phyloP scores from a whole-genome alignment of 139 green algal species.

The Mychonastes homosphaera region DNA sequence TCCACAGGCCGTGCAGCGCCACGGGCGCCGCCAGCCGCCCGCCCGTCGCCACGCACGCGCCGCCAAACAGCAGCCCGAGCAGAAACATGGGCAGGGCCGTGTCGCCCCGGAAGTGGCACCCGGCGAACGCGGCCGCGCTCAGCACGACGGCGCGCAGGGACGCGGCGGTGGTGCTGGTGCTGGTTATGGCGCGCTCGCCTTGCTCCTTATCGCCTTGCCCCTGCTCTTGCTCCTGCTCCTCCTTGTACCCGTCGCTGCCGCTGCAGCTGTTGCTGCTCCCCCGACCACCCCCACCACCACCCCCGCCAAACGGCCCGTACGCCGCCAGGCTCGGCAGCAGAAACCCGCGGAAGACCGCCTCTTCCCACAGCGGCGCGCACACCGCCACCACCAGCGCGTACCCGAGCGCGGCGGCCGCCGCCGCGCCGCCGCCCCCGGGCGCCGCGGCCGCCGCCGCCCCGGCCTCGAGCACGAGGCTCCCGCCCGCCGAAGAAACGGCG shows the following conservation, averaged over 20 bases:
- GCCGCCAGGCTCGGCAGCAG: conserved; percentile 69
- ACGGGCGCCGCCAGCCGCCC: conserved; percentile 59
- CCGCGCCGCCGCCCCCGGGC: conserved; percentile 32
- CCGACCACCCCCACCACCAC: no score
- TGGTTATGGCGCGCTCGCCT: no score
- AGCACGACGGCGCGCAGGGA: conserved; percentile 31
- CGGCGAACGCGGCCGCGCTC: conserved; percentile 62
- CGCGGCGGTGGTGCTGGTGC: no score
- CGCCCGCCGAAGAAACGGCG: no score
- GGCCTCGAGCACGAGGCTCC: no score
- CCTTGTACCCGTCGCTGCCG: neutral
- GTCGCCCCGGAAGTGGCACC: conserved; percentile 75
- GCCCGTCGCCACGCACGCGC: conserved; percentile 50
- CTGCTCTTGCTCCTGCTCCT: no score
- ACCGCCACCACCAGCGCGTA: conserved; percentile 68
- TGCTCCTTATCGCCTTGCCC: no score
- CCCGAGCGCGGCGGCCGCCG: conserved; percentile 48
- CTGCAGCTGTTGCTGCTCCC: no score
- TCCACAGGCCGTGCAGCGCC: conserved; percentile 71
- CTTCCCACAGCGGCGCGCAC: conserved; percentile 86
- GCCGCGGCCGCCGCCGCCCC: conserved; percentile 26
- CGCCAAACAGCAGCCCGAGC: conserved; percentile 74
- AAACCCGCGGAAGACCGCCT: conserved; percentile 91
- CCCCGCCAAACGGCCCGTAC: no score
- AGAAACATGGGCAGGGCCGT: conserved; percentile 76